These are phyloP conservation scores for Alnus rubra DNA, from an alignment of 306 rosid genomes.

Conservation along the genomic window DNA sequence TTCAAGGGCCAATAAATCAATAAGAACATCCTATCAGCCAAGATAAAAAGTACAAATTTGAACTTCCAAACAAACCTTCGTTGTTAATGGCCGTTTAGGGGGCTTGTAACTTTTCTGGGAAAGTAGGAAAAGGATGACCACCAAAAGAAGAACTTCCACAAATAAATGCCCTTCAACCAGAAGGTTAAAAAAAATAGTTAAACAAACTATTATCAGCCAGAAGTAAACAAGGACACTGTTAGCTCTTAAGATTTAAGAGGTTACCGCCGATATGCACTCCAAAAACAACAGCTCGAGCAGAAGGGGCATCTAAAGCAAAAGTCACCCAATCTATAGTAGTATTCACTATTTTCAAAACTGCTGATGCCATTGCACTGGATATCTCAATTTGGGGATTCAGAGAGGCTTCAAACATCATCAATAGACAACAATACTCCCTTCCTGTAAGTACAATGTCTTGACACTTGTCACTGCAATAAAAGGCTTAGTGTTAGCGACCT, in stretches of 20 bases:
- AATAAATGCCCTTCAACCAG: slow-evolving; percentile 77
- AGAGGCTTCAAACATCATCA: slow-evolving; percentile 36
- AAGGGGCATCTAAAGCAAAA: slow-evolving; percentile 67
- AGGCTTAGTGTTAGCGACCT: neutral
- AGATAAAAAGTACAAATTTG: neutral
- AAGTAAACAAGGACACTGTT: neutral
- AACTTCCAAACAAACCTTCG: slow-evolving; percentile 58
- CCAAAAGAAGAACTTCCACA: slow-evolving; percentile 74
- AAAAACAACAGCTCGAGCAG: slow-evolving; percentile 86
- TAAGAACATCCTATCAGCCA: neutral
- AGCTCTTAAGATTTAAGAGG: slow-evolving; percentile 14
- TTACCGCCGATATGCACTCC: slow-evolving; percentile 88
- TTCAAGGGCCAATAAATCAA: neutral
- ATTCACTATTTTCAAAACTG: slow-evolving; percentile 49
- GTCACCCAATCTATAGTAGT: slow-evolving; percentile 63
- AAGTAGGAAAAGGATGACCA: slow-evolving; percentile 81
- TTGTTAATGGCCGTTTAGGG: slow-evolving; percentile 84
- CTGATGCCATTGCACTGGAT: slow-evolving; percentile 52
- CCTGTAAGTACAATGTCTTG: slow-evolving; percentile 5
- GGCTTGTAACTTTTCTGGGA: slow-evolving; percentile 98
- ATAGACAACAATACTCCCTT: slow-evolving; percentile 12
- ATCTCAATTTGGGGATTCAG: slow-evolving; percentile 24
- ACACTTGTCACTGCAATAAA: slow-evolving; percentile 13
- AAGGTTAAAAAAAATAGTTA: slow-evolving; percentile 3
- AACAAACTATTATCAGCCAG: slow-evolving; percentile 1